phyloP scores from a whole-genome alignment of 306 rosid genomes.

The Prunus armeniaca region DNA sequence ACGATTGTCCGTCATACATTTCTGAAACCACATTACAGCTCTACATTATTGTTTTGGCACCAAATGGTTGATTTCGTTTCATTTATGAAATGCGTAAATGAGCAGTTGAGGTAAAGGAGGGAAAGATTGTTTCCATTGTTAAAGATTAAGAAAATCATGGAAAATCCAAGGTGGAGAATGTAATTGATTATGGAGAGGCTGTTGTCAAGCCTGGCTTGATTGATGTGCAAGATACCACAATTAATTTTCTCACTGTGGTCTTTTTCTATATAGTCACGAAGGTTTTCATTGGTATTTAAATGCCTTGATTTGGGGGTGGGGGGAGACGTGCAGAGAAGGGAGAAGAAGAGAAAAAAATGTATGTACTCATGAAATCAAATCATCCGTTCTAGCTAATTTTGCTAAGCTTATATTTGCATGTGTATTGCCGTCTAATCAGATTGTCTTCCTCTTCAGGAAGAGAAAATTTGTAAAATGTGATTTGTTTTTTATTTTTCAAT shows the following conservation, averaged over 20 bases:
- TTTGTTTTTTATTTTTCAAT: too few species aligned
- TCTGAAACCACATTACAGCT: background rate
- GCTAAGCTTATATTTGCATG: too few species aligned
- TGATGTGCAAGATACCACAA: conserved; percentile 64
- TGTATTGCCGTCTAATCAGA: too few species aligned
- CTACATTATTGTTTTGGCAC: too few species aligned
- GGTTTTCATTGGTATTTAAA: background rate
- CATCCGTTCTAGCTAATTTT: too few species aligned
- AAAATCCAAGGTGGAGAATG: conserved; percentile 32
- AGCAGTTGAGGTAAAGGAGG: conserved; percentile 80
- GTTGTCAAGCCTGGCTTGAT: conserved; percentile 92
- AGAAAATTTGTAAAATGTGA: too few species aligned
- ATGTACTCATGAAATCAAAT: too few species aligned
- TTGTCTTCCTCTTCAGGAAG: too few species aligned
- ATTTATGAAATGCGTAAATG: conserved; percentile 16
- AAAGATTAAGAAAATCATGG: conserved; percentile 47
- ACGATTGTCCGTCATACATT: background rate
- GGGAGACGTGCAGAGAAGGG: too few species aligned
- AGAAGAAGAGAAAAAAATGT: too few species aligned
- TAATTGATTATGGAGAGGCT: conserved; percentile 75
- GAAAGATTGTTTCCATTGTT: conserved; percentile 59
- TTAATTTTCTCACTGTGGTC: background rate
- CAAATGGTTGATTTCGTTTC: background rate
- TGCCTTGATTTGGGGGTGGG: background rate
- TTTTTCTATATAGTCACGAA: background rate